Base-by-base conservation (phyloP, 2,329 filamentous ascomycete genomes). In the Lasiodiplodia sp. region DNA sequence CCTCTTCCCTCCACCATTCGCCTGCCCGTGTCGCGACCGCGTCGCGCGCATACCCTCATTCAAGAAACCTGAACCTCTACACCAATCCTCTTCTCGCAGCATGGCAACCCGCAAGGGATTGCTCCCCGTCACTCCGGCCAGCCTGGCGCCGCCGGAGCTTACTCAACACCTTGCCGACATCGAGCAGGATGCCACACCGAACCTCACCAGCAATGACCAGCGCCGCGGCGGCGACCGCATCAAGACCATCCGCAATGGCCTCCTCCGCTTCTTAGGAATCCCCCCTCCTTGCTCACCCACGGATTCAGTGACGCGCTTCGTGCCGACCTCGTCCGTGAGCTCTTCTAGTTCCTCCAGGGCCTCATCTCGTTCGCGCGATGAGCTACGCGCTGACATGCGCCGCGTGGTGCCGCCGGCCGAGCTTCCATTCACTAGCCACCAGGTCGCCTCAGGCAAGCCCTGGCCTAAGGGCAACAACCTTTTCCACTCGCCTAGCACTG, bases 91-190 rank as follows among this genome's bases (percentile, higher is more conserved):
- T 53, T 53, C 23, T 23, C 31, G 47, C 38, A 12, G 2, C 23
- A 66, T 57, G 60, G 28, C n/a, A 8, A 18, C 60, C 31, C 60
- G 47, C 60, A 64, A 51, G 28, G 60, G 60, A 31, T 52, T 64
- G 4, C n/a, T n/a, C 4, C 60, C 47, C 4, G 18, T 64, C 10
- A 37, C 60, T 11, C 25, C 47, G n/a, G 40, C 60, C 23, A 11
- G 47, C 47, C 37, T 34, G 14, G 44, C n/a, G 18, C 25, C 6
- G 31, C n/a, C 40, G 28, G n/a, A 52, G 47, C 47, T 64, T 11
- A 64, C 44, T 16, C 31, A 12, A 11, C 5, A 31, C n/a, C 23
- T n/a, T 16, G 31, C 60, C 60, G 38, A 25, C 47, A n/a, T 64
- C 38, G 51, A 47, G 28, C 60, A 51, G 25, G 31, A 52, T 12